Evolutionary conservation across 495 filamentous ascomycete genomes (phyloP), one percentile per base, ranked within the genome.

Genomic region (Stereocaulon alpinum): DNA sequence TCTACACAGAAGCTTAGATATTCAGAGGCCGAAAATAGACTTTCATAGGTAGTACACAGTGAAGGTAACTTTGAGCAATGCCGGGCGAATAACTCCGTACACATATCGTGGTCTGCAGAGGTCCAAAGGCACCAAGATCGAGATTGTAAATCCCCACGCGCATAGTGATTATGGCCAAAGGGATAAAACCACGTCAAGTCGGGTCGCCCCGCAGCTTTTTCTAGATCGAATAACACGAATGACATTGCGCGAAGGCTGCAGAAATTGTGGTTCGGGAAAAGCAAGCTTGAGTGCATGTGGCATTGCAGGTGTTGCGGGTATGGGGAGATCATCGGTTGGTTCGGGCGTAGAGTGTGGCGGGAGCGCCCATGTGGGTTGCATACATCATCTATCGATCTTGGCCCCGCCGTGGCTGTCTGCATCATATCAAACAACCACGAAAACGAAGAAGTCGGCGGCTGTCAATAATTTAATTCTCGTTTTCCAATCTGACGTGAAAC

Each of bases 241-340:
- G 34, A 37, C 34, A 37, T 37, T 37, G 34, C 34, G 12, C 34
- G 34, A 2, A 37, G 9, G 34, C 11, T 37, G 32, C 11, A 7
- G 32, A 37, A 37, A 37, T 37, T 37, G 34, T 37, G 34, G 34
- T 30, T 30, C 47, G 47, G 27, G 45, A 32, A 32, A 50, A 50
- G 30, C 47, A 50, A 50, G 47, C 47, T 27, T 50, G 47, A 50
- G 47, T 50, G 24, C 24, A 50, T 7, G 15, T 17, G 27, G 47
- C 47, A 50, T 30, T 50, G 47, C 47, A 50, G 47, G 17, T 30
- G 27, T 50, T 50, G 47, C 47, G 47, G 47, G 47, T 50, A 50
- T 30, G 27, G 27, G 45, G 47, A 50, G 15, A 50, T 30, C 15
- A 30, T 50, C 47, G 47, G 47, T 50, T 32, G 47, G 47, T 24